Conservation (phyloP, 208 protist species). For the Willaertia magna region DNA sequence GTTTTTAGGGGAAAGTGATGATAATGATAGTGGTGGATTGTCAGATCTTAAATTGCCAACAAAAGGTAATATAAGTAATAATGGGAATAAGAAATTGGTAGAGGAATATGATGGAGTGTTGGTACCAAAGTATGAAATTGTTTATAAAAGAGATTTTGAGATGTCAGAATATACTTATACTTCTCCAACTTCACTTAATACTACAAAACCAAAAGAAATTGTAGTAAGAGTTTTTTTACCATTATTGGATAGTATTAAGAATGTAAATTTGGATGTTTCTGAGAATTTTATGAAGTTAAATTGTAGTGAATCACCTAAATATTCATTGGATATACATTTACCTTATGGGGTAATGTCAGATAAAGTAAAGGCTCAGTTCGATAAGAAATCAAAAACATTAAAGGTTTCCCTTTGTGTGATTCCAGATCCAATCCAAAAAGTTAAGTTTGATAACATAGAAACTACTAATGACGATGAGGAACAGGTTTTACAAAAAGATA, state of each 20-base stretch:
- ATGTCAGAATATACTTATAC: not conserved
- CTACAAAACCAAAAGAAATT: not conserved
- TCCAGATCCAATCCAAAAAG: not conserved
- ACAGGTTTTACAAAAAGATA: no score
- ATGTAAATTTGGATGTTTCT: not conserved
- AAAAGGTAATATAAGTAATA: no score
- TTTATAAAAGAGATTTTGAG: not conserved
- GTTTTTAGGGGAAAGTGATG: no score
- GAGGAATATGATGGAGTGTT: not conserved
- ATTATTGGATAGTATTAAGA: not conserved
- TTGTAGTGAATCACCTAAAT: not conserved
- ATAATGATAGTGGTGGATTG: no score
- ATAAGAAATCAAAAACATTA: not conserved
- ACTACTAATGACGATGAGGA: not conserved
- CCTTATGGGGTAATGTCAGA: not conserved
- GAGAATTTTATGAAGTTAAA: not conserved
- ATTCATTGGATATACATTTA: not conserved
- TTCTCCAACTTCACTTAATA: not conserved
- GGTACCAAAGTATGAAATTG: not conserved
- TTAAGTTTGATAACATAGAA: not conserved
- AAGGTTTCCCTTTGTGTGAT: not conserved
- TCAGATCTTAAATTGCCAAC: no score
- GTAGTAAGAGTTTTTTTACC: not conserved
- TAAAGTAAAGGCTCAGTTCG: not conserved
- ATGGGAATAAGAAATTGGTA: not conserved